Evolutionary conservation across 352 stramenopile genomes (phyloP).

Genomic region (Phytophthora sp.): DNA sequence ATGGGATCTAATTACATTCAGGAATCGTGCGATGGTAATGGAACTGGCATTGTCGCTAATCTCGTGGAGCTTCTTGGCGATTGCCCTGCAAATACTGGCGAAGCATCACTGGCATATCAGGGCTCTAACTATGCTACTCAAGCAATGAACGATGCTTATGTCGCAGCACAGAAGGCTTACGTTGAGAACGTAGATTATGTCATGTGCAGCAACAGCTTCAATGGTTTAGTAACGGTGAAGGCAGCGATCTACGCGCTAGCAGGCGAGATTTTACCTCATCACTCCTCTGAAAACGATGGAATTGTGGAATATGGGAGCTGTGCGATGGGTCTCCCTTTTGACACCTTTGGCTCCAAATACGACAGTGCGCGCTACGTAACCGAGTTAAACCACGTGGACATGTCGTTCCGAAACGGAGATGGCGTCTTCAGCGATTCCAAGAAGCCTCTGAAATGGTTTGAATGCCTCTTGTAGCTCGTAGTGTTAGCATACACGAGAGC

Average conservation of each 20-base stretch:
- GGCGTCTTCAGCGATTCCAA: constrained; percentile 48
- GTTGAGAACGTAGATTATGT: constrained; percentile 28
- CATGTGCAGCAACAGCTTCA: constrained; percentile 44
- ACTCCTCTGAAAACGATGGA: constrained; percentile 47
- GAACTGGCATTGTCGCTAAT: constrained; percentile 21
- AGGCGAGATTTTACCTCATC: constrained; percentile 34
- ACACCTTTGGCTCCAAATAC: constrained; percentile 45
- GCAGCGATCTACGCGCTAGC: constrained; percentile 35
- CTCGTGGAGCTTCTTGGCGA: constrained; percentile 45
- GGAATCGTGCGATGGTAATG: constrained; percentile 37
- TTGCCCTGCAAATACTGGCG: constrained; percentile 45
- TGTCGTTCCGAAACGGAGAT: constrained; percentile 63
- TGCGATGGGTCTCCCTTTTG: constrained; percentile 26
- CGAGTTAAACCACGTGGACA: constrained; percentile 67
- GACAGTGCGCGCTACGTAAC: constrained; percentile 47
- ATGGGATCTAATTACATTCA: constrained; percentile 58
- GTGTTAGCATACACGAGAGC: too few relatives aligned
- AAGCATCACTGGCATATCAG: constrained; percentile 43
- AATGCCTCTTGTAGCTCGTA: constrained; percentile 58
- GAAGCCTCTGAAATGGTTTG: constrained; percentile 77
- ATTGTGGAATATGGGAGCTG: constrained; percentile 64
- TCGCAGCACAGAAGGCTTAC: constrained; percentile 34
- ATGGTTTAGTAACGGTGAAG: constrained; percentile 39
- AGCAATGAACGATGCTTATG: constrained; percentile 27
- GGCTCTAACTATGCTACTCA: constrained; percentile 22